phyloP scores from a whole-genome alignment of 2,329 filamentous ascomycete genomes.

The Didymella exigua region DNA sequence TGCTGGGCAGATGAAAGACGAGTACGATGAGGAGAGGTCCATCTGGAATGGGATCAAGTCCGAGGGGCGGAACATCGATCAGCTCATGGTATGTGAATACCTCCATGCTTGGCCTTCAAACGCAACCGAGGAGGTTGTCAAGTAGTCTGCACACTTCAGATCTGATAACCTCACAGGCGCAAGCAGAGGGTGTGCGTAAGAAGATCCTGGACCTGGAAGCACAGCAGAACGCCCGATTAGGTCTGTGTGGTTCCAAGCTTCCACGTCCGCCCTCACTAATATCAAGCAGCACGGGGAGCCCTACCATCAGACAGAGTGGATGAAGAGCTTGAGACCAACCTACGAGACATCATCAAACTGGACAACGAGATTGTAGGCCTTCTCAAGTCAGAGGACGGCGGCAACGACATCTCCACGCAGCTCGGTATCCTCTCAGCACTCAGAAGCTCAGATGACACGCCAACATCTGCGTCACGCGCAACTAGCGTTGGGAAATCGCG shows the following conservation, averaged over 20 bases:
- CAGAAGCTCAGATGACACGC: slow-evolving; percentile 53
- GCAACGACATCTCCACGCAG: slow-evolving; percentile 50
- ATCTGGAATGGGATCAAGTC: slow-evolving; percentile 56
- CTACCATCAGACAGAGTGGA: slow-evolving; percentile 50
- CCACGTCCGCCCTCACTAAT: slow-evolving; percentile 6
- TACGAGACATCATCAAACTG: slow-evolving; percentile 56
- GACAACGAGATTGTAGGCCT: slow-evolving; percentile 53
- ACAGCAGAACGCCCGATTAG: slow-evolving; percentile 37
- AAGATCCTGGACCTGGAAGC: slow-evolving; percentile 38
- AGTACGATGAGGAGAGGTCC: slow-evolving; percentile 57
- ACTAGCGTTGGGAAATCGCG: slow-evolving; percentile 45
- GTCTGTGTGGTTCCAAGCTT: slow-evolving; percentile 20
- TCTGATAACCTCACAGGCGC: slow-evolving; percentile 26
- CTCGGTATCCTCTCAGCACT: slow-evolving; percentile 56
- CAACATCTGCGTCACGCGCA: slow-evolving; percentile 43
- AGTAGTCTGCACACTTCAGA: neutral
- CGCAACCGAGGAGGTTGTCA: neutral
- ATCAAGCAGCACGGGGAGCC: slow-evolving; percentile 40
- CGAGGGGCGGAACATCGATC: slow-evolving; percentile 54
- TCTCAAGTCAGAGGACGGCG: slow-evolving; percentile 50
- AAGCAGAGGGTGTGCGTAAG: slow-evolving; percentile 40
- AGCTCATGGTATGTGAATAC: slow-evolving; percentile 51
- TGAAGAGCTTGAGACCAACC: slow-evolving; percentile 52
- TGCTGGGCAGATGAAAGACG: slow-evolving; percentile 53
- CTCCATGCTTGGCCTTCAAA: neutral